phyloP scores from a whole-genome alignment of 2,329 filamentous ascomycete species.

The Paecilomyces sp. region DNA sequence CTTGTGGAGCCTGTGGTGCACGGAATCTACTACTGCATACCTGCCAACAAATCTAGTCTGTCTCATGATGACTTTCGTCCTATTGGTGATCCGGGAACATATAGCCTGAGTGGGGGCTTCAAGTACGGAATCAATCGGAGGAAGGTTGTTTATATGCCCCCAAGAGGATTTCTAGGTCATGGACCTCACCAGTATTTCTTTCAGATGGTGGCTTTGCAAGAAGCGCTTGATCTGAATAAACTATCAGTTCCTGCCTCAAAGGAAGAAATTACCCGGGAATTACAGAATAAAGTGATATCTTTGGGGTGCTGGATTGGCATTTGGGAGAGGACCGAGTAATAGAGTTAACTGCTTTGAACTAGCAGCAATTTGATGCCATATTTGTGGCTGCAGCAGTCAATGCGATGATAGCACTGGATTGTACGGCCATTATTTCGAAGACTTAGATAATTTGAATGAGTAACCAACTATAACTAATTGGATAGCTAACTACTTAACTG shows the following conservation, averaged over 20 bases:
- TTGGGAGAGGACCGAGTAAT: conserved; percentile 31
- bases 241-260: conserved; percentile 33
- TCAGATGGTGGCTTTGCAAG: conserved; percentile 42
- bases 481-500: no score
- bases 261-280: conserved; percentile 36
- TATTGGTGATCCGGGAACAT: conserved; percentile 1
- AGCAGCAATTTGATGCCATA: no score
- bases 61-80: conserved; percentile 32
- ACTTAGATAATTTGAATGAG: no score
- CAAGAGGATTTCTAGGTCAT: conserved; percentile 43
- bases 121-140: conserved; percentile 38
- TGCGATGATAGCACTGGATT: no score
- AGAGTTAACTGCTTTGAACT: no score
- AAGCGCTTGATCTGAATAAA: conserved; percentile 32
- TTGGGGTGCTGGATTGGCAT: conserved; percentile 46
- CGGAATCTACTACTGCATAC: conserved; percentile 39
- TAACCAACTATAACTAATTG: no score
- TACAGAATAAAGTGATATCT: conserved; percentile 42
- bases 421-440: no score
- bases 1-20: conserved; percentile 38
- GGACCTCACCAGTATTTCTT: conserved; percentile 49
- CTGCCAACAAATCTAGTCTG: conserved; percentile 25
- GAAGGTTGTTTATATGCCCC: conserved; percentile 38
- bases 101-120: conserved; percentile 31
- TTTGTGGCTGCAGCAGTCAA: no score